phyloP scores from a whole-genome alignment of 2,329 filamentous ascomycete species.

The Ceratocystis ficicola region DNA sequence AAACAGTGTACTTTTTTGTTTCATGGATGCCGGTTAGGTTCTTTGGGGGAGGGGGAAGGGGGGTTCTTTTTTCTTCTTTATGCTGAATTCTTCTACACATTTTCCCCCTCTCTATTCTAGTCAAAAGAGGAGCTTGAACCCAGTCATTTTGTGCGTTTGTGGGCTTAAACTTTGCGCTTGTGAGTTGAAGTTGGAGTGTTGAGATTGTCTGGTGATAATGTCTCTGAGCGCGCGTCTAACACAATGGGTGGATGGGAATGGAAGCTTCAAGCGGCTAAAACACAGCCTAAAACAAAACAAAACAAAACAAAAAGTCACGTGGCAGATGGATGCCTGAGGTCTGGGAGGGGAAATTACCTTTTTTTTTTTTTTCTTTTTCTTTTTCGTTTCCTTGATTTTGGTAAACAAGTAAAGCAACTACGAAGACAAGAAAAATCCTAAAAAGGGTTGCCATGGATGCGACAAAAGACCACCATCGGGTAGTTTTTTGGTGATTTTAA shows the following conservation, averaged over 20 bases:
- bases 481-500: not conserved
- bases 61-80: not conserved
- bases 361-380: not conserved
- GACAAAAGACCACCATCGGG: not conserved
- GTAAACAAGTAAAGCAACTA: not conserved
- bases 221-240: not conserved
- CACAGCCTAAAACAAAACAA: not conserved
- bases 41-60: not conserved
- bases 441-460: not conserved
- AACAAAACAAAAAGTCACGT: conserved; percentile 4
- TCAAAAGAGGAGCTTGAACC: not conserved
- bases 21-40: not conserved
- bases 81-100: not conserved
- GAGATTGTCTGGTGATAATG: not conserved
- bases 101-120: not conserved
- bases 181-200: not conserved
- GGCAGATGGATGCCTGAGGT: not conserved
- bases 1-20: not conserved
- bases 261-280: not conserved
- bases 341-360: not conserved
- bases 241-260: not conserved
- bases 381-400: not conserved
- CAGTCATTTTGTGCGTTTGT: not conserved
- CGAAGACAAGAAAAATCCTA: not conserved
- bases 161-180: not conserved